Evolutionary conservation across 1,139 yeast genomes (phyloP).

Genomic region (Diutina pseudorugosa): DNA sequence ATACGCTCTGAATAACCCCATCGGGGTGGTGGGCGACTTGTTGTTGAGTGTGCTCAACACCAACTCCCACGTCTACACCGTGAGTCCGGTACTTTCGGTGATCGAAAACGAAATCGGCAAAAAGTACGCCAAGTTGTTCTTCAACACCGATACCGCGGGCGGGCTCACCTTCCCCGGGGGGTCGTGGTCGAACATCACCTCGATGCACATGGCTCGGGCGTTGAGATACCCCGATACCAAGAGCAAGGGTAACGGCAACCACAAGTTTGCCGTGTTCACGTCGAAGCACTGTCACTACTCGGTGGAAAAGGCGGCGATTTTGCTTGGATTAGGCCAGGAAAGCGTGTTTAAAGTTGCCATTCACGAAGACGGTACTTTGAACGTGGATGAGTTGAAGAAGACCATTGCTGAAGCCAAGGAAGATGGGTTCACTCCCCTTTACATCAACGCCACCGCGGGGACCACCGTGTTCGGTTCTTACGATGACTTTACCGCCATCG

Average conservation of each 20-base stretch:
- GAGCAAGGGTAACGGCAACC: constrained; percentile 38
- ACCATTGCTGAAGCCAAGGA: constrained; percentile 30
- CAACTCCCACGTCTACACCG: constrained; percentile 78
- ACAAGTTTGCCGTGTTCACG: constrained; percentile 59
- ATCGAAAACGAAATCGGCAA: constrained; percentile 60
- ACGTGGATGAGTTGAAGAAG: constrained; percentile 30
- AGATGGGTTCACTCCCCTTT: constrained; percentile 59
- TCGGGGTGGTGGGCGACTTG: constrained; percentile 67
- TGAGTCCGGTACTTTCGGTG: constrained; percentile 69
- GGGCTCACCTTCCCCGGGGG: constrained; percentile 86
- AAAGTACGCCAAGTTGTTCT: constrained; percentile 52
- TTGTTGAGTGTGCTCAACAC: constrained; percentile 64
- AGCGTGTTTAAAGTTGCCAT: constrained; percentile 57
- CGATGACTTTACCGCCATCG: constrained; percentile 52
- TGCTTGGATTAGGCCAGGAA: constrained; percentile 58
- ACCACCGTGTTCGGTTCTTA: constrained; percentile 82
- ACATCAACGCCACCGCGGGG: constrained; percentile 78
- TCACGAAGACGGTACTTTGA: constrained; percentile 44
- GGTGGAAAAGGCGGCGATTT: constrained; percentile 71
- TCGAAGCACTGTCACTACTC: constrained; percentile 72
- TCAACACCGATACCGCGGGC: constrained; percentile 42
- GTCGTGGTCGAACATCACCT: constrained; percentile 74
- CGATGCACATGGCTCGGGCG: constrained; percentile 68
- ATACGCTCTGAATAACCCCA: constrained; percentile 76
- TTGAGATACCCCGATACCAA: constrained; percentile 61